These are phyloP conservation scores for Aspergillus diversus DNA, from an alignment of 495 filamentous ascomycete species.

Conservation along the genomic window DNA sequence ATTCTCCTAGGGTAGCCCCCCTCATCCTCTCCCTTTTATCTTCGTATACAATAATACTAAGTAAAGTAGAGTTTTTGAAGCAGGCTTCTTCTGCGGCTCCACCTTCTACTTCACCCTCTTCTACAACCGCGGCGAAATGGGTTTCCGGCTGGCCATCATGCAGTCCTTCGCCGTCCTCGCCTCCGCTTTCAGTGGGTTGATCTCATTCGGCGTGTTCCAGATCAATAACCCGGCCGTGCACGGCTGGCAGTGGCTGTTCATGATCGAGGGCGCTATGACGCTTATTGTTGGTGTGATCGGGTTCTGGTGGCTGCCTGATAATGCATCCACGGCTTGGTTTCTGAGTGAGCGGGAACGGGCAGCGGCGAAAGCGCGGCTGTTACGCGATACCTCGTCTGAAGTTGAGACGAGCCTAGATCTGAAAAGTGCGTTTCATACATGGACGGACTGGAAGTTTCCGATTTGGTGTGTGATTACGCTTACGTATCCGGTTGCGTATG, in stretches of 20 bases:
- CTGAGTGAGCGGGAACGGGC: constrained; percentile 58
- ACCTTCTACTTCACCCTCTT: constrained; percentile 62
- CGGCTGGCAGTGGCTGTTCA: constrained; percentile 73
- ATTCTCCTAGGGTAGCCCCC: constrained; percentile 37
- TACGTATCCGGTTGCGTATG: constrained; percentile 41
- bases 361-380: constrained; percentile 29
- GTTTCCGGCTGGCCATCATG: constrained; percentile 70
- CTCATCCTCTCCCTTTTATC: not conserved
- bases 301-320: constrained; percentile 64
- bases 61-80: constrained; percentile 57
- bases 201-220: constrained; percentile 73
- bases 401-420: constrained; percentile 31
- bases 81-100: constrained; percentile 64
- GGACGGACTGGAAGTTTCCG: constrained; percentile 40
- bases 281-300: constrained; percentile 61
- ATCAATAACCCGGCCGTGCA: constrained; percentile 55
- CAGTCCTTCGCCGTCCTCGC: constrained; percentile 72
- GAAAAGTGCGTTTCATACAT: constrained; percentile 34
- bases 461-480: constrained; percentile 39
- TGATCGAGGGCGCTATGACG: constrained; percentile 70
- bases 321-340: constrained; percentile 62
- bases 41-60: too few species aligned
- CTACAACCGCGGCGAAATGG: constrained; percentile 65
- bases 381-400: constrained; percentile 37
- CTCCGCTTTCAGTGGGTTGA: constrained; percentile 64